Evolutionary conservation across 2,329 filamentous ascomycete genomes (phyloP), one percentile per base, ranked within the genome.

Genomic region (Scedosporium dehoogii): DNA sequence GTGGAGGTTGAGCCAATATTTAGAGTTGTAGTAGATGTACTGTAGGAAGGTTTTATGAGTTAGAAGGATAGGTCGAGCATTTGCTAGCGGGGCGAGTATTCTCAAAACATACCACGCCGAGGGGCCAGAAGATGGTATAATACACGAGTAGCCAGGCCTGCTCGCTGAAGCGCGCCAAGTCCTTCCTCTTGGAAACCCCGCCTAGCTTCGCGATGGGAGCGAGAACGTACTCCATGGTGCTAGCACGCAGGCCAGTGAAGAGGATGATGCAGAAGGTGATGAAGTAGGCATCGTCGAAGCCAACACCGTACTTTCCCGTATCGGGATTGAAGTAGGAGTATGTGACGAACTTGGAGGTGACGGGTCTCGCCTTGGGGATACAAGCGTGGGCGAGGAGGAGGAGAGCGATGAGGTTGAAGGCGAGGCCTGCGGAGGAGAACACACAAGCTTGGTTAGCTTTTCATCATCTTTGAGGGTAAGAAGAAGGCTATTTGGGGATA

Each of bases 101-200:
- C 29, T 33, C n/a, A 21, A 33, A 51, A 76, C 87, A 69, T 80
- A 96, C 90, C 80, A 96, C 82, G 68, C 94, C 94, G 65, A 93
- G 78, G 12, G 85, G 81, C 89, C 91, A 97, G 72, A 92, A 93
- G 62, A 87, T 78, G 56, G 78, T 78, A 74, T 93, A 93, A 77
- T 97, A 97, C 55, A 94, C 74, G 63, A 96, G 77, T 71, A 96
- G 80, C 91, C 93, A 97, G 57, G 88, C 91, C 77, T 99, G 94
- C 77, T 99, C 94, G 65, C 91, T 91, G 76, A 97, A 96, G 63
- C 94, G 85, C 58, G 90, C 85, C 64, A 88, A 78, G 57, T 86
- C 85, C 77, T 96, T 97, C 71, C 80, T 81, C 71, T 88, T 90
- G 68, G 82, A 81, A 68, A 97, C 84, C 42, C 93, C 93, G 66